Conservation (phyloP, 768 basidiomycete species). For the Amyloporia xantha region DNA sequence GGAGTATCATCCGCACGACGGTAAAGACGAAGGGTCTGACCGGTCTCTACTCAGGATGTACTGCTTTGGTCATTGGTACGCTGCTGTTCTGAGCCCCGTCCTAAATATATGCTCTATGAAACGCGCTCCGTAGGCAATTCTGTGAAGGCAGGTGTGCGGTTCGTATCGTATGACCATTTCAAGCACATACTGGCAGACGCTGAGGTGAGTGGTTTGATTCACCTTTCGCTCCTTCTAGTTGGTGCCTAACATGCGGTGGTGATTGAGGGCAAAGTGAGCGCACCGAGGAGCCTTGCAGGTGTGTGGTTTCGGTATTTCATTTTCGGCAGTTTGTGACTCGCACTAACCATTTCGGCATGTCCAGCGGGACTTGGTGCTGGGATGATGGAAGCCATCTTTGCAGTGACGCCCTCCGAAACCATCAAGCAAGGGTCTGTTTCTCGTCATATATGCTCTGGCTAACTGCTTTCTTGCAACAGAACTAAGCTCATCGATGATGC, state of each 20-base stretch:
- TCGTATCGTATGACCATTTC: conserved; percentile 91
- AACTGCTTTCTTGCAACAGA: conserved; percentile 43
- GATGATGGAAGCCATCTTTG: conserved; percentile 86
- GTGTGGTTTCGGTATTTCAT: too few relatives aligned
- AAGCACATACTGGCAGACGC: conserved; percentile 77
- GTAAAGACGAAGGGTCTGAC: conserved; percentile 64
- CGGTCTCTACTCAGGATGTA: conserved; percentile 92
- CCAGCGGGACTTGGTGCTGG: conserved; percentile 81
- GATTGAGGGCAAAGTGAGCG: conserved; percentile 80
- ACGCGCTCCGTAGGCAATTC: conserved; percentile 68
- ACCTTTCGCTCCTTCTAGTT: too few relatives aligned
- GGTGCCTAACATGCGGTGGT: too few relatives aligned
- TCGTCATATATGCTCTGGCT: not conserved
- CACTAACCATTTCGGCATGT: not conserved
- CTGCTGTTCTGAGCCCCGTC: not conserved
- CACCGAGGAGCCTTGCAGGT: conserved; percentile 82
- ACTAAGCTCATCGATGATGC: conserved; percentile 97
- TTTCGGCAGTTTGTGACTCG: not conserved
- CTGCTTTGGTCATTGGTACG: conserved; percentile 70
- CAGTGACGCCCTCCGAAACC: conserved; percentile 96
- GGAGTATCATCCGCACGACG: conserved; percentile 71
- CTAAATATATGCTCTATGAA: not conserved
- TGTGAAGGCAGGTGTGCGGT: conserved; percentile 91
- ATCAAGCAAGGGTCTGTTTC: conserved; percentile 68
- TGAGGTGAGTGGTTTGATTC: conserved; percentile 56